Percentiles rank a stretch among this genome's conserved stretches.
Conservation (phyloP, 164 flowering plant species). For the Annona cherimola region DNA sequence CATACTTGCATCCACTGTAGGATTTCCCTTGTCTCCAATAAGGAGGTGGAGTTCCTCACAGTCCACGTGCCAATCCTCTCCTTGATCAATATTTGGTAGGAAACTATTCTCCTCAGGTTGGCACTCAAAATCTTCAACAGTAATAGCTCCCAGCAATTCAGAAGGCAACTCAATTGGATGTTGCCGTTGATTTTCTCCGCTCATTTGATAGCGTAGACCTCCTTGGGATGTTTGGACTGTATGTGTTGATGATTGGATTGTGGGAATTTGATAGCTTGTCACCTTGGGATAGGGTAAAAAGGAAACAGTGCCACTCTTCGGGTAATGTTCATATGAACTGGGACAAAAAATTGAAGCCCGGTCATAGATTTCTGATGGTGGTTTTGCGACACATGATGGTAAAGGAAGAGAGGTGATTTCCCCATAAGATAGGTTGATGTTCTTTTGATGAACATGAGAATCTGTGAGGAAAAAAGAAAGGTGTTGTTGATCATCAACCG, state of each 20-base stretch:
- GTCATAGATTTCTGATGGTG: neutral
- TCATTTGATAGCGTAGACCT: neutral
- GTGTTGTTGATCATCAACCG: neutral
- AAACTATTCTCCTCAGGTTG: neutral
- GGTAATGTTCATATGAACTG: slow-evolving; percentile 8
- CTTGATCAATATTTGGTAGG: slow-evolving; percentile 5
- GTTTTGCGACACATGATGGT: neutral
- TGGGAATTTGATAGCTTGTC: neutral
- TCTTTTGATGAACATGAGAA: neutral
- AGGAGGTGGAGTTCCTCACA: slow-evolving; percentile 3
- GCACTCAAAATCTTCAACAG: slow-evolving; percentile 7
- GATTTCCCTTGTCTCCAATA: slow-evolving; percentile 8
- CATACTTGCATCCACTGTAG: slow-evolving; percentile 12
- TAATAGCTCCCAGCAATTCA: slow-evolving; percentile 14
- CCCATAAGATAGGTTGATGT: slow-evolving; percentile 3
- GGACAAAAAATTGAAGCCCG: slow-evolving; percentile 14
- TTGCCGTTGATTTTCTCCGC: neutral
- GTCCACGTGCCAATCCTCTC: slow-evolving; percentile 12
- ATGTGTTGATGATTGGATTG: neutral
- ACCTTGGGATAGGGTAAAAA: slow-evolving; percentile 14
- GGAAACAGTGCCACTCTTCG: slow-evolving; percentile 1
- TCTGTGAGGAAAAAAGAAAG: neutral
- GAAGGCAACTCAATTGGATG: slow-evolving; percentile 2
- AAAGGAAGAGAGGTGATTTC: slow-evolving; percentile 1
- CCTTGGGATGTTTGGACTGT: neutral